Evolutionary conservation across 768 basidiomycete species (phyloP), one percentile per base, ranked within the genome.

Genomic region (Xanthoconium purpureum): DNA sequence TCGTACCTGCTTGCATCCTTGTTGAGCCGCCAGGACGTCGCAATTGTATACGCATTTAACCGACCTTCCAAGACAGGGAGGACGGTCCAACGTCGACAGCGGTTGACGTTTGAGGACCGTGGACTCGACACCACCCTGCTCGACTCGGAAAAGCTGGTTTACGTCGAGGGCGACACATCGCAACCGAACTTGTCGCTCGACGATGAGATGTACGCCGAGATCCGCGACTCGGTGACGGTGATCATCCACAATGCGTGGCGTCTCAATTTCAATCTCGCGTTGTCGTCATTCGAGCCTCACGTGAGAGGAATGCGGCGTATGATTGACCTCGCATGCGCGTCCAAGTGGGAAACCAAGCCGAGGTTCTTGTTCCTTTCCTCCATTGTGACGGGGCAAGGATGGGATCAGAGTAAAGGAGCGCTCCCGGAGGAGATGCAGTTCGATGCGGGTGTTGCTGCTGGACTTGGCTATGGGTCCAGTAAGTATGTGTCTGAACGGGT

Each of bases 1-100:
- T 64, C 74, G 43, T 52, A 77, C 48, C 58, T 71, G 10, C 74
- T 80, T 10, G 76, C 75, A 0, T 64, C 72, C 5, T 46, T 70
- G 24, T 63, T 80, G n/a, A 59, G 71, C 11, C 57, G 64, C 33
- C 62, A 68, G 4, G 71, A 71, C 10, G 68, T 80, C 4, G 40
- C 17, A 6, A 24, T 47, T 18, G 57, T 74, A 7, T 75, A 66
- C 51, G 67, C 64, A 1, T 56, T 71, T 29, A 72, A 75, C 50
- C 63, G 71, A 10, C 52, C 66, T 12, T 63, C 64, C 35, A 58
- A 47, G 53, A 46, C 50, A 8, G 30, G 45, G 1, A 35, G 24
- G 24, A 49, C 62, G 5, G 59, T 57, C n/a, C 17, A 62, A 24
- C 37, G 55, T 7, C 54, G 73, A 17, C 68, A 73, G 11, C 30